phyloP scores from a whole-genome alignment of 1,284 basidiomycete genomes.

The Malassezia furfur region DNA sequence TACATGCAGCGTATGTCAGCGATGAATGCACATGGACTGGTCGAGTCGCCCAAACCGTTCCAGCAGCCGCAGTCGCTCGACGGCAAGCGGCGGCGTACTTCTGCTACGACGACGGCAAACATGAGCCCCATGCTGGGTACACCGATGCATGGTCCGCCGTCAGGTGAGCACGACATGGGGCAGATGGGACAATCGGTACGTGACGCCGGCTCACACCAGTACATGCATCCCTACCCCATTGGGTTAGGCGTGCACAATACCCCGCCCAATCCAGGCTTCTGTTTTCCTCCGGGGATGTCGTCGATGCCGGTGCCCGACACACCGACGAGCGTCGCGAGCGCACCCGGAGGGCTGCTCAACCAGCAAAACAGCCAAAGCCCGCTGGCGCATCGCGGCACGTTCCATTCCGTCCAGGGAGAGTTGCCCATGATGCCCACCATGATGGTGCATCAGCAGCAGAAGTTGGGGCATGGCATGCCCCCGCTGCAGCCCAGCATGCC shows the following conservation, averaged over 20 bases:
- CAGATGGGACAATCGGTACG: neutral
- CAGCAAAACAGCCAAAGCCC: slow-evolving; percentile 10
- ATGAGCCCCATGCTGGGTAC: neutral
- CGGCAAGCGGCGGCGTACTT: slow-evolving; percentile 15
- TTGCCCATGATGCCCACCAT: neutral
- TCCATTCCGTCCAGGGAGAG: neutral
- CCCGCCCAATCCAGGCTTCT: neutral
- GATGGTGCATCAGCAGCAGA: slow-evolving; percentile 1
- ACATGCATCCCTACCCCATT: neutral
- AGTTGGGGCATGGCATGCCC: neutral
- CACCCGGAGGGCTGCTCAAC: neutral
- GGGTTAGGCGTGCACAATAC: neutral
- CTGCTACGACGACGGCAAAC: neutral
- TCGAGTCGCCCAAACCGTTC: neutral
- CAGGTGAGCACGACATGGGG: neutral
- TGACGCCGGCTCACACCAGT: neutral
- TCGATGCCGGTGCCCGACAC: slow-evolving; percentile 8
- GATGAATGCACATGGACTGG: neutral
- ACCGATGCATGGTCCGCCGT: neutral
- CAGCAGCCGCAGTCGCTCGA: slow-evolving; percentile 1
- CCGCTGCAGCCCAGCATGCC: neutral
- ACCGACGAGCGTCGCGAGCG: slow-evolving; percentile 5
- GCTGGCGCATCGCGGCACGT: slow-evolving; percentile 10
- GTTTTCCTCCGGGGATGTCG: slow-evolving; percentile 5
- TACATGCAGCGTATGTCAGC: neutral